These are phyloP conservation scores for Termitomyces sp. DNA, from an alignment of 768 basidiomycete species.

Conservation along the genomic window DNA sequence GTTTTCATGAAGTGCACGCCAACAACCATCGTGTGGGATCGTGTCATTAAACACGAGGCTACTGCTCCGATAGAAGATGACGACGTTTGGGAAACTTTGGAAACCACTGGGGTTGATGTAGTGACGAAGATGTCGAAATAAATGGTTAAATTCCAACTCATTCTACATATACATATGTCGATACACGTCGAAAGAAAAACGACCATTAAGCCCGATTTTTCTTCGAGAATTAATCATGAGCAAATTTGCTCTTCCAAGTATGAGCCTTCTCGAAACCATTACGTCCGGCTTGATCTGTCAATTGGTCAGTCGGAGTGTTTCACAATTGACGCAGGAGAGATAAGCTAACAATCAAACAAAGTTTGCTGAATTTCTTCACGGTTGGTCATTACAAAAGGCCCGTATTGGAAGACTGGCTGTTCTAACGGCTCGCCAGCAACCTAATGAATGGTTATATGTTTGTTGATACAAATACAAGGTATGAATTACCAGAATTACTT, in stretches of 20 bases:
- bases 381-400: conserved; percentile 84
- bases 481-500: conserved; percentile 62
- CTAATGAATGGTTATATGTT: conserved; percentile 24
- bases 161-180: too few species aligned
- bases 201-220: neutral
- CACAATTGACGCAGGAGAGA: neutral
- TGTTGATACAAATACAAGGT: neutral
- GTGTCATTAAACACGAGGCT: conserved; percentile 12
- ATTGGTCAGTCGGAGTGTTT: conserved; percentile 1
- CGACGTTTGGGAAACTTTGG: conserved; percentile 67
- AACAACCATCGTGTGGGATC: conserved; percentile 62
- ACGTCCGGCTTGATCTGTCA: conserved; percentile 56
- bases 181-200: too few species aligned
- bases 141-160: conserved; percentile 6
- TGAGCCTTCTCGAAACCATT: conserved; percentile 93
- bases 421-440: conserved; percentile 85
- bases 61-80: conserved; percentile 34
- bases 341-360: conserved; percentile 67
- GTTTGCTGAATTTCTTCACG: conserved; percentile 78
- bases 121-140: conserved; percentile 21
- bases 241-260: conserved; percentile 85
- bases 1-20: conserved; percentile 57
- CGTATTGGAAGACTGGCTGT: conserved; percentile 84
- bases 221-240: conserved; percentile 24
- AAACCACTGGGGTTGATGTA: conserved; percentile 37